Evolutionary conservation across 345 rosid species (phyloP).

Genomic region (Eucalyptus albens): DNA sequence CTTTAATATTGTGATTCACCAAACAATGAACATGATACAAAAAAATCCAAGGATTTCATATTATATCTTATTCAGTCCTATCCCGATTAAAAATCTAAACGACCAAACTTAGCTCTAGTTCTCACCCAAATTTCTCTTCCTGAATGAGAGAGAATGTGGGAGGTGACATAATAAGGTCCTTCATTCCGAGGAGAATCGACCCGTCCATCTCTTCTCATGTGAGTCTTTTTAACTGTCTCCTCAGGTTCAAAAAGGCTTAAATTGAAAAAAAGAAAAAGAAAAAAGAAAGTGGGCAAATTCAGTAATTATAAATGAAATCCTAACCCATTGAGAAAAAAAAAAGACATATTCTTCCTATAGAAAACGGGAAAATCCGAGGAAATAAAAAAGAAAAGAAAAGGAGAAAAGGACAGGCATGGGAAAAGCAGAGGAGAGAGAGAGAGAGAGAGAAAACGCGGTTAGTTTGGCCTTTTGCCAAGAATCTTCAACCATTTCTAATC

Average conservation of each 20-base stretch:
- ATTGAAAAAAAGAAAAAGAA: too few species aligned
- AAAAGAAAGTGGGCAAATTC: neutral
- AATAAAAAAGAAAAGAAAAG: neutral
- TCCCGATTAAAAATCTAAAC: fast-evolving
- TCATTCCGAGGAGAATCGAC: too few species aligned
- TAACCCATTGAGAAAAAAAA: neutral
- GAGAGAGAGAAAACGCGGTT: neutral
- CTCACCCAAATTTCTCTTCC: too few species aligned
- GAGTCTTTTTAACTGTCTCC: too few species aligned
- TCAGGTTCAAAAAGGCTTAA: neutral
- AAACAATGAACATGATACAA: too few species aligned
- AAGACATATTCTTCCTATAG: neutral
- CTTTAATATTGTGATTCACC: fast-evolving
- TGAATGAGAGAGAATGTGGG: too few species aligned
- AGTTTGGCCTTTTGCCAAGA: neutral
- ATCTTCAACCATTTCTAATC: neutral
- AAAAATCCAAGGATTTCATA: too few species aligned
- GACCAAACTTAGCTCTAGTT: fast-evolving
- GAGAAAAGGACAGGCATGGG: neutral
- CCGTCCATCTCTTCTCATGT: too few species aligned
- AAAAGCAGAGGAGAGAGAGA: neutral
- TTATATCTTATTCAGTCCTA: fast-evolving
- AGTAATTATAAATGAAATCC: neutral
- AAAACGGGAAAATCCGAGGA: neutral
- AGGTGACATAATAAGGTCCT: too few species aligned